Percentiles rank a stretch among this genome's conserved stretches.
Evolutionary conservation across 192 early-diverging fungal species (phyloP).

Genomic region (Lobosporangium transversale): DNA sequence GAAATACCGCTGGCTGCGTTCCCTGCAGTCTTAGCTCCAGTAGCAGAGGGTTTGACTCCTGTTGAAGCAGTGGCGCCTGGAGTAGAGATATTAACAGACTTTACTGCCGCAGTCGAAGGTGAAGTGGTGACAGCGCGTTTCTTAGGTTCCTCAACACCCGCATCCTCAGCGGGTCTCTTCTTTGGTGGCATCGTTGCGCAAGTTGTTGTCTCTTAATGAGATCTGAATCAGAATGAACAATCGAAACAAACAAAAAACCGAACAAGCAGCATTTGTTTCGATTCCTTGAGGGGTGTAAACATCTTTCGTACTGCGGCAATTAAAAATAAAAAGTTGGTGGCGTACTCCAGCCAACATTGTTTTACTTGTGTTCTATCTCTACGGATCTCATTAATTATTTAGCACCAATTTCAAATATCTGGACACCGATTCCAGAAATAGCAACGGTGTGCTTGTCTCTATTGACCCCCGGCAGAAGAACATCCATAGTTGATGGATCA

Average conservation of each 20-base stretch:
- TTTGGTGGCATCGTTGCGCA: constrained; percentile 57
- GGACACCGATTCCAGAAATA: constrained; percentile 69
- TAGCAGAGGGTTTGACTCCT: not conserved
- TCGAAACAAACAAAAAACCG: constrained; percentile 1
- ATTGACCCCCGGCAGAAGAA: constrained; percentile 20
- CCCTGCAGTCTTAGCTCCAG: not conserved
- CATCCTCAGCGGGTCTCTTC: constrained; percentile 49
- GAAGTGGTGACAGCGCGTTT: constrained; percentile 10
- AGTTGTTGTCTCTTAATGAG: constrained; percentile 4
- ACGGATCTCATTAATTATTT: no score
- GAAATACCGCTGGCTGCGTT: constrained; percentile 4
- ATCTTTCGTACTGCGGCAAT: not conserved
- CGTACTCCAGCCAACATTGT: no score
- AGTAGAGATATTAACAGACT: constrained; percentile 29
- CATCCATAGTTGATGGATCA: constrained; percentile 70
- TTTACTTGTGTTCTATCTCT: no score
- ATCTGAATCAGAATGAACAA: constrained; percentile 4
- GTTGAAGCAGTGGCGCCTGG: constrained; percentile 17
- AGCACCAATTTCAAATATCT: constrained; percentile 54
- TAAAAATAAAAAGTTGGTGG: not conserved
- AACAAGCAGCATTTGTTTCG: not conserved
- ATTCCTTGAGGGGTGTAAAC: constrained; percentile 2
- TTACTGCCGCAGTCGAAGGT: constrained; percentile 1
- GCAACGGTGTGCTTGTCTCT: constrained; percentile 25
- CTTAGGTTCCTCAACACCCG: constrained; percentile 13